These are phyloP conservation scores for Arabidopsis suecica DNA, from an alignment of 345 rosid genomes.

Conservation along the genomic window DNA sequence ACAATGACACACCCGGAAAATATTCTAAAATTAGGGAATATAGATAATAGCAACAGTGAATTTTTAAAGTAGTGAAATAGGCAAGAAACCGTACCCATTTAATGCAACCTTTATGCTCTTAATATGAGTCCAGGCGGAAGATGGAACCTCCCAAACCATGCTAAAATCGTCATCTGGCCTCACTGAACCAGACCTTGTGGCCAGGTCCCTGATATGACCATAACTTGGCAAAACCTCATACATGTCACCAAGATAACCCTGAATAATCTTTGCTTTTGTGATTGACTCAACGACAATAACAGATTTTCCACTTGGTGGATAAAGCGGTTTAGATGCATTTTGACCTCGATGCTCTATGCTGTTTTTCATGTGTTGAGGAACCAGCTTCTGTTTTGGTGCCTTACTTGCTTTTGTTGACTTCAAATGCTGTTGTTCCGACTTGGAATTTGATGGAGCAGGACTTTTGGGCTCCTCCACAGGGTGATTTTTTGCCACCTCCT, in stretches of 20 bases:
- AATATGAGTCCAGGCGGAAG: constrained; percentile 96
- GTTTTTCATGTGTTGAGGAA: constrained; percentile 48
- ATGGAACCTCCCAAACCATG: constrained; percentile 99
- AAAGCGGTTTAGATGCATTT: constrained; percentile 59
- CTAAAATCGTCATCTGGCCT: constrained; percentile 97
- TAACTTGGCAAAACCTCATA: constrained; percentile 93
- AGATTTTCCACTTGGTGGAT: constrained; percentile 85
- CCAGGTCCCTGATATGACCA: constrained; percentile 97
- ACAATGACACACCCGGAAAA: constrained; percentile 13
- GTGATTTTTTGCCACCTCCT: constrained; percentile 35
- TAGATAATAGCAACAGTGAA: constrained; percentile 13
- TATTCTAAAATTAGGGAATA: constrained; percentile 12
- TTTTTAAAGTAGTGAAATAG: constrained; percentile 18
- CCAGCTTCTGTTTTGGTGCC: constrained; percentile 46
- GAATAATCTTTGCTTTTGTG: constrained; percentile 92
- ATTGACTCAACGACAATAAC: constrained; percentile 93
- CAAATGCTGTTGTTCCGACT: constrained; percentile 50
- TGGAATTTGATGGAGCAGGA: constrained; percentile 51
- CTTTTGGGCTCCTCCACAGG: constrained; percentile 35
- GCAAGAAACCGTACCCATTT: constrained; percentile 60
- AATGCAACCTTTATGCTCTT: constrained; percentile 92
- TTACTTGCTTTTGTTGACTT: constrained; percentile 46
- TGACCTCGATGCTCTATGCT: constrained; percentile 48
- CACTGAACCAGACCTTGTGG: constrained; percentile 96
- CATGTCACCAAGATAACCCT: constrained; percentile 90